phyloP scores from a whole-genome alignment of 306 rosid species.

The Begonia masoniana region DNA sequence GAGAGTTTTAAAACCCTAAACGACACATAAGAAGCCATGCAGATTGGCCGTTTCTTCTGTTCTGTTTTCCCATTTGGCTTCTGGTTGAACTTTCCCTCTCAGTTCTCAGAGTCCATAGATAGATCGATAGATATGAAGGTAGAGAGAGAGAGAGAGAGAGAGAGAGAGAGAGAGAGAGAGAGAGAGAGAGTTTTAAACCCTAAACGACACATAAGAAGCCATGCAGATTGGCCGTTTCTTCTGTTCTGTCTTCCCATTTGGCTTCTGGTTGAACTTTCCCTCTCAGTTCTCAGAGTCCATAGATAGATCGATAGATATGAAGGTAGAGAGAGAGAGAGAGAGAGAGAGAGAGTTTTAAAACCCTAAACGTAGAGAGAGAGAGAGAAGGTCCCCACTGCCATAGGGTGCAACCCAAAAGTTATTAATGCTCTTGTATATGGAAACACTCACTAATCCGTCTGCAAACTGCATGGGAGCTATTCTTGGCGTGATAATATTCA shows the following conservation, averaged over 20 bases:
- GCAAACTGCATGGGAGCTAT: constrained; percentile 65
- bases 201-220: not conserved
- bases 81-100: too few relatives aligned
- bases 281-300: not conserved
- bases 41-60: too few relatives aligned
- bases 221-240: not conserved
- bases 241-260: not conserved
- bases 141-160: not conserved
- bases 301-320: not conserved
- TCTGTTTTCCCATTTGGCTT: too few relatives aligned
- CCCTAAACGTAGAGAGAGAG: not conserved
- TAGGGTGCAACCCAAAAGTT: constrained; percentile 23
- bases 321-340: not conserved
- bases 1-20: not conserved
- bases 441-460: constrained; percentile 51
- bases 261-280: not conserved
- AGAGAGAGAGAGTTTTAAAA: not conserved
- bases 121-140: too few relatives aligned
- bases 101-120: too few relatives aligned
- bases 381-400: constrained; percentile 36
- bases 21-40: too few relatives aligned
- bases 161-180: not conserved
- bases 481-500: constrained; percentile 94
- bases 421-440: constrained; percentile 37
- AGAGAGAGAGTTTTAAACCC: not conserved